These are phyloP conservation scores for Fennellomyces sp. DNA, from an alignment of 371 early-diverging fungal species.

Conservation along the genomic window DNA sequence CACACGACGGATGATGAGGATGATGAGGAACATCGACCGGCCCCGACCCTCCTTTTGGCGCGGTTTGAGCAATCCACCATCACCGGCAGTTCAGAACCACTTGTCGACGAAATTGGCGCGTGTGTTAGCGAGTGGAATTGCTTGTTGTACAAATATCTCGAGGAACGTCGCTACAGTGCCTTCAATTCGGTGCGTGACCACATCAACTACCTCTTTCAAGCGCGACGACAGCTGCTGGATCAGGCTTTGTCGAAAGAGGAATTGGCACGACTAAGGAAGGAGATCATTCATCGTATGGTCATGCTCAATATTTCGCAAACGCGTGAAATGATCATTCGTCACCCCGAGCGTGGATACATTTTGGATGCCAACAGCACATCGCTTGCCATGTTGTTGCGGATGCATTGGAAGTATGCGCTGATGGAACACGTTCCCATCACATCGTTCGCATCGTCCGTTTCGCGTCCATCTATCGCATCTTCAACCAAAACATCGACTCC, in stretches of 20 bases:
- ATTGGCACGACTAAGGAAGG: slow-evolving; percentile 54
- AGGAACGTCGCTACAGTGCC: slow-evolving; percentile 55
- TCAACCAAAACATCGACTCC: not conserved
- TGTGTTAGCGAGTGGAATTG: slow-evolving; percentile 71
- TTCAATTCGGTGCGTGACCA: slow-evolving; percentile 58
- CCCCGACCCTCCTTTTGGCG: slow-evolving; percentile 42
- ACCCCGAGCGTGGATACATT: slow-evolving; percentile 66
- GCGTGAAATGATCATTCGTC: slow-evolving; percentile 63
- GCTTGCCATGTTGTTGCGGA: slow-evolving; percentile 57
- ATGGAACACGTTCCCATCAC: slow-evolving; percentile 17
- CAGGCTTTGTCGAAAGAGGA: slow-evolving; percentile 69
- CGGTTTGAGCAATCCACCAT: slow-evolving; percentile 60
- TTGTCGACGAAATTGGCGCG: slow-evolving; percentile 73
- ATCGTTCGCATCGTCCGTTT: slow-evolving; percentile 5
- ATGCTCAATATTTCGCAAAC: slow-evolving; percentile 59
- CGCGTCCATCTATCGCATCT: slow-evolving; percentile 5
- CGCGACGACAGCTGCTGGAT: slow-evolving; percentile 69
- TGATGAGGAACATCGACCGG: not conserved
- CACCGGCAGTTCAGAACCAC: slow-evolving; percentile 61
- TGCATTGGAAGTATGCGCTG: slow-evolving; percentile 56
- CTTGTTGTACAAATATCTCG: slow-evolving; percentile 55
- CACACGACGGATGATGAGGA: not conserved
- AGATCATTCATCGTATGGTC: slow-evolving; percentile 63
- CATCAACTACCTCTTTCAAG: slow-evolving; percentile 65
- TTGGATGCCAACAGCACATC: slow-evolving; percentile 61